phyloP scores from a whole-genome alignment of 2,329 filamentous ascomycete genomes.

The Epichloe typhina region DNA sequence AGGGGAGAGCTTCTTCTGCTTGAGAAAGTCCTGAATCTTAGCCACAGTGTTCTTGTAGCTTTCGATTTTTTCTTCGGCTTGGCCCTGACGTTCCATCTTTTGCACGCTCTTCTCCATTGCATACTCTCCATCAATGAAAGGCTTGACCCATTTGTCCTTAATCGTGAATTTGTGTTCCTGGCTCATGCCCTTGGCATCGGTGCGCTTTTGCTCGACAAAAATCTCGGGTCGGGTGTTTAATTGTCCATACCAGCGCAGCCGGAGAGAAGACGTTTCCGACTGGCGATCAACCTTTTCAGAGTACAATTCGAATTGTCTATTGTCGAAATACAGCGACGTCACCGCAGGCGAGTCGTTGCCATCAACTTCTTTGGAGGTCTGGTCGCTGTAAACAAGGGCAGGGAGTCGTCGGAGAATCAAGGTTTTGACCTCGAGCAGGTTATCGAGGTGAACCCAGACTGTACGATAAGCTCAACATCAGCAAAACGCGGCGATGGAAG shows the following conservation, averaged over 20 bases:
- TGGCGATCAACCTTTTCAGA: conserved; percentile 68
- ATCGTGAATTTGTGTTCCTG: conserved; percentile 70
- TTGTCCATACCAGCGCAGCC: conserved; percentile 85
- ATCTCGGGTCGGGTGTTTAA: conserved; percentile 68
- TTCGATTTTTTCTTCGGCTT: conserved; percentile 51
- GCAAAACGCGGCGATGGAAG: conserved; percentile 16
- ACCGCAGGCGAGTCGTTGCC: conserved; percentile 75
- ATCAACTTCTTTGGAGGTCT: conserved; percentile 70
- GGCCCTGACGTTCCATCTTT: conserved; percentile 71
- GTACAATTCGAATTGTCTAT: conserved; percentile 73
- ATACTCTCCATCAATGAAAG: conserved; percentile 78
- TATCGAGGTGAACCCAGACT: conserved; percentile 95
- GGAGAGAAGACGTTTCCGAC: conserved; percentile 65
- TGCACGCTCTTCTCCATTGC: conserved; percentile 81
- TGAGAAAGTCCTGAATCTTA: conserved; percentile 69
- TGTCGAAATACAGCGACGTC: conserved; percentile 95
- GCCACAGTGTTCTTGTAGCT: conserved; percentile 58
- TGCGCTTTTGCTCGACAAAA: conserved; percentile 77
- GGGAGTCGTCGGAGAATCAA: conserved; percentile 83
- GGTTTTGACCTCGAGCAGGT: conserved; percentile 93
- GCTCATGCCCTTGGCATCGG: conserved; percentile 62
- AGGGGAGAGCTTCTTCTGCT: conserved; percentile 65
- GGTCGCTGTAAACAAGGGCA: conserved; percentile 83
- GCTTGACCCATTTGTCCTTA: conserved; percentile 87
- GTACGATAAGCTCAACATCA: background rate